Percentiles rank a stretch among this genome's conserved stretches.
These are phyloP conservation scores for Ascochyta rabiei DNA, from an alignment of 2,329 filamentous ascomycete genomes.

Conservation along the genomic window DNA sequence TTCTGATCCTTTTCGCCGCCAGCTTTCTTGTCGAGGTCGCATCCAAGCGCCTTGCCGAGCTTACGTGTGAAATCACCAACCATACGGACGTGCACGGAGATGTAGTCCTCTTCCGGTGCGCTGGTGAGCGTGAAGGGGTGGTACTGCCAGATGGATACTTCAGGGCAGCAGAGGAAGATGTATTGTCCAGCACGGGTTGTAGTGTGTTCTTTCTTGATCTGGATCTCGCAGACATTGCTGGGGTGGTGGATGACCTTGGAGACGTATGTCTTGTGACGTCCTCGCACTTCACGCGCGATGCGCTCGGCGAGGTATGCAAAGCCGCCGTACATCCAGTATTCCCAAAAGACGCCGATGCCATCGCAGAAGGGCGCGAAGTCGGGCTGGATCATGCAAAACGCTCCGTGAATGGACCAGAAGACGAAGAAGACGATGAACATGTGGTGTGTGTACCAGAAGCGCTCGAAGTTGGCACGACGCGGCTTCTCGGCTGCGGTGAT, in stretches of 20 bases:
- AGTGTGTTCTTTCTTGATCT: conserved; percentile 89
- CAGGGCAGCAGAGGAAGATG: conserved; percentile 87
- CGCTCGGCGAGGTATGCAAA: conserved; percentile 82
- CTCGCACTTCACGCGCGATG: conserved; percentile 77
- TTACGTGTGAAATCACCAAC: conserved; percentile 81
- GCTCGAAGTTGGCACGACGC: conserved; percentile 80
- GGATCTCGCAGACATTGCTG: conserved; percentile 86
- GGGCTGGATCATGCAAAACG: conserved; percentile 89
- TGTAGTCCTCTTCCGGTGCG: conserved; percentile 87
- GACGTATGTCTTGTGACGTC: conserved; percentile 82
- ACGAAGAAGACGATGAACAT: conserved; percentile 88
- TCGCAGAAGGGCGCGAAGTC: conserved; percentile 80
- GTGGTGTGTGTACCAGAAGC: conserved; percentile 91
- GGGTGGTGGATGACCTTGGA: conserved; percentile 90
- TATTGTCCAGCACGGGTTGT: conserved; percentile 82
- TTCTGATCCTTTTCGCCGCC: conserved; percentile 58
- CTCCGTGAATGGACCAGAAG: conserved; percentile 89
- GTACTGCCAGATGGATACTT: conserved; percentile 86
- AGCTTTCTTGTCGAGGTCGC: conserved; percentile 68
- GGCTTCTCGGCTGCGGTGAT: conserved; percentile 78
- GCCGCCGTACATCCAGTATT: conserved; percentile 87
- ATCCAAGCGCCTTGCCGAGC: conserved; percentile 74
- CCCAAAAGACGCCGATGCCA: conserved; percentile 82
- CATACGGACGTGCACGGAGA: conserved; percentile 83
- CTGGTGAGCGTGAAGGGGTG: conserved; percentile 87